phyloP scores from a whole-genome alignment of 352 stramenopile genomes.

The Synura sp. region DNA sequence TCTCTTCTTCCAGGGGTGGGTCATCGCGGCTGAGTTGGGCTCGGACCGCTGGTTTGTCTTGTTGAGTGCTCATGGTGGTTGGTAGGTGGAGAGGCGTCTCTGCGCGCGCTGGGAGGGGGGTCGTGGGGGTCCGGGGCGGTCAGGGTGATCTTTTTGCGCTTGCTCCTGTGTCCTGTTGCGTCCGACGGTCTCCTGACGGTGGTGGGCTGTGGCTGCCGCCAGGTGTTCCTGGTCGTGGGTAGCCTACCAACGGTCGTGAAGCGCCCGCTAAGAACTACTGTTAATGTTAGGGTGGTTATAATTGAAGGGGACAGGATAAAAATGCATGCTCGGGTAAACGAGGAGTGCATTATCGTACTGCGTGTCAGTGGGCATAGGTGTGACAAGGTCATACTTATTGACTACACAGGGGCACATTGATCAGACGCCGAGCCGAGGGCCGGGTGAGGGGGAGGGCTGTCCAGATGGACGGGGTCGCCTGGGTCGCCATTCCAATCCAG shows the following conservation, averaged over 20 bases:
- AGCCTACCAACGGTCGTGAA: neutral
- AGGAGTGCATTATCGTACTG: conserved; percentile 3
- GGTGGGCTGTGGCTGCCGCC: conserved; percentile 9
- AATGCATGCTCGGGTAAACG: too few relatives aligned
- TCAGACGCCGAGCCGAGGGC: conserved; percentile 9
- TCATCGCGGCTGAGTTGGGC: too few relatives aligned
- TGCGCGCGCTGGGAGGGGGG: too few relatives aligned
- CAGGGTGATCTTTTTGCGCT: conserved; percentile 13
- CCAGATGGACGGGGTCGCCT: neutral
- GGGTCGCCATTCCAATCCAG: conserved; percentile 16
- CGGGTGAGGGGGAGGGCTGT: neutral
- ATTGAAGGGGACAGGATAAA: too few relatives aligned
- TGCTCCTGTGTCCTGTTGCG: conserved; percentile 3
- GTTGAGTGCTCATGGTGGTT: too few relatives aligned
- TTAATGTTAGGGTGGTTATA: too few relatives aligned
- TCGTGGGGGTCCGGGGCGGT: too few relatives aligned
- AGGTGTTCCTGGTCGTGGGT: conserved; percentile 23
- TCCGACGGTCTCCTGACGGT: conserved; percentile 16
- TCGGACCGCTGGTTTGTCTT: too few relatives aligned
- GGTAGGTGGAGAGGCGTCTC: too few relatives aligned
- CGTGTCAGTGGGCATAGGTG: conserved; percentile 11
- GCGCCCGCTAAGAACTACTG: neutral
- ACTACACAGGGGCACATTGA: conserved; percentile 13
- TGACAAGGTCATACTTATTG: conserved; percentile 12
- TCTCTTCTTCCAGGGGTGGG: neutral